Conservation (phyloP, 371 early-diverging fungal genomes). For the Mortierella sp. region DNA sequence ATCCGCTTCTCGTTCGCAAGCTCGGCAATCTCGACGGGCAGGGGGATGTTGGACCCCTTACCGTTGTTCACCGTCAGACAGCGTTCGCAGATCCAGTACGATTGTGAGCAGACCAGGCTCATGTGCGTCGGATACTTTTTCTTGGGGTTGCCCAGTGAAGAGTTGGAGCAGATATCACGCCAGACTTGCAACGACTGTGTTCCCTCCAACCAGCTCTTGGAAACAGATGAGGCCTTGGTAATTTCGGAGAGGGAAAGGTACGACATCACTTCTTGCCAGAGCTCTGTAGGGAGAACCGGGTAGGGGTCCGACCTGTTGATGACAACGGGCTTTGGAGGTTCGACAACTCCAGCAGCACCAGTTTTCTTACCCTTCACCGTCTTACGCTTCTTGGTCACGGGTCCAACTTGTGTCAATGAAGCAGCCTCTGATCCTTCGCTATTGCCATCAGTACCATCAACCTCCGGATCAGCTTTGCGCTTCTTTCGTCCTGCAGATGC, state of each 20-base stretch:
- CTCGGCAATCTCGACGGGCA: slow-evolving; percentile 1
- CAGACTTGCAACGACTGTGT: slow-evolving; percentile 18
- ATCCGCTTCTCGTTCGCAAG: background rate
- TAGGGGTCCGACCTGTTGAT: slow-evolving; percentile 31
- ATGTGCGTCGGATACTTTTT: slow-evolving; percentile 25
- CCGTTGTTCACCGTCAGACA: slow-evolving; percentile 13
- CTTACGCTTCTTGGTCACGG: background rate
- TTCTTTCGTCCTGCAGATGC: background rate
- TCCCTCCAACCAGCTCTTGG: slow-evolving; percentile 36
- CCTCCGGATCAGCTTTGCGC: background rate
- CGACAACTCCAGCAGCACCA: background rate
- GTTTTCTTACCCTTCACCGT: background rate
- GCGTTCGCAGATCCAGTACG: slow-evolving; percentile 31
- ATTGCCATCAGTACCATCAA: background rate
- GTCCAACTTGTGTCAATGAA: background rate
- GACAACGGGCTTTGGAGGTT: background rate
- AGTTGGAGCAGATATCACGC: slow-evolving; percentile 15
- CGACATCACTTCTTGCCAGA: slow-evolving; percentile 36
- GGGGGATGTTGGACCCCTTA: background rate
- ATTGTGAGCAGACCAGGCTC: slow-evolving; percentile 29
- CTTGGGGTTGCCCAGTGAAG: slow-evolving; percentile 17
- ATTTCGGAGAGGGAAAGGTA: slow-evolving; percentile 28
- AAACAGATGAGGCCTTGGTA: slow-evolving; percentile 19
- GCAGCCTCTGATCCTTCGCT: background rate
- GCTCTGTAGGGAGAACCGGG: slow-evolving; percentile 23